These are phyloP conservation scores for Plicaturopsis crispa DNA, from an alignment of 768 basidiomycete genomes.

Conservation along the genomic window DNA sequence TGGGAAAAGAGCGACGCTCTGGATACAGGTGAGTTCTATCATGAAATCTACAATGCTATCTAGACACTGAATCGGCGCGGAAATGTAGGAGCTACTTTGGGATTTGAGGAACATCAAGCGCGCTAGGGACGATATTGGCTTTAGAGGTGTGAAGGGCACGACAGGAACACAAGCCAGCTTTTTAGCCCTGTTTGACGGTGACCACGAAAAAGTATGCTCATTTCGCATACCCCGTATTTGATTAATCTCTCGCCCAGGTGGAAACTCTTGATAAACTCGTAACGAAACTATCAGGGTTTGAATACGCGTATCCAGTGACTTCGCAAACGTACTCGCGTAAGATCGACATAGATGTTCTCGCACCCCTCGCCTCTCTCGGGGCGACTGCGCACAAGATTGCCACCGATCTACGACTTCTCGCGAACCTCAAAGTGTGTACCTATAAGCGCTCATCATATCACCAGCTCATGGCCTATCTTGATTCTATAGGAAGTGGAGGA, in stretches of 20 bases:
- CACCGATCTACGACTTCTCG: constrained; percentile 89
- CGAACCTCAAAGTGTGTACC: constrained; percentile 72
- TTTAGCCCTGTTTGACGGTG: constrained; percentile 87
- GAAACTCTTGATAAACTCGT: constrained; percentile 84
- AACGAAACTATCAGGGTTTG: constrained; percentile 86
- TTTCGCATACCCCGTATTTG: neutral
- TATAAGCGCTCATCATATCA: neutral
- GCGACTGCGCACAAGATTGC: constrained; percentile 98
- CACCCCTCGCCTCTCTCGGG: constrained; percentile 83
- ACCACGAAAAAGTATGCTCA: constrained; percentile 73
- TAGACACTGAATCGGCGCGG: constrained; percentile 1
- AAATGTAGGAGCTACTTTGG: constrained; percentile 80
- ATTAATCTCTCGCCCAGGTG: constrained; percentile 39
- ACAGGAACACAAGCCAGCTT: constrained; percentile 98
- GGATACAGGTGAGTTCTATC: constrained; percentile 69
- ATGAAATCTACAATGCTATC: neutral
- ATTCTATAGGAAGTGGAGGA: constrained; percentile 85
- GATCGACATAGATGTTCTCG: constrained; percentile 89
- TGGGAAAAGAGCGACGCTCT: constrained; percentile 92
- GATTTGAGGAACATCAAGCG: constrained; percentile 90
- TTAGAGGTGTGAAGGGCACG: constrained; percentile 98
- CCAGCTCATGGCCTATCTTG: neutral
- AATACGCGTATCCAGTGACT: constrained; percentile 94
- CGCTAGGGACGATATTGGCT: constrained; percentile 86
- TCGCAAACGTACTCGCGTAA: constrained; percentile 99